These are phyloP conservation scores for Lasiodiplodia theobromae DNA, from an alignment of 2,329 filamentous ascomycete species.

Conservation along the genomic window DNA sequence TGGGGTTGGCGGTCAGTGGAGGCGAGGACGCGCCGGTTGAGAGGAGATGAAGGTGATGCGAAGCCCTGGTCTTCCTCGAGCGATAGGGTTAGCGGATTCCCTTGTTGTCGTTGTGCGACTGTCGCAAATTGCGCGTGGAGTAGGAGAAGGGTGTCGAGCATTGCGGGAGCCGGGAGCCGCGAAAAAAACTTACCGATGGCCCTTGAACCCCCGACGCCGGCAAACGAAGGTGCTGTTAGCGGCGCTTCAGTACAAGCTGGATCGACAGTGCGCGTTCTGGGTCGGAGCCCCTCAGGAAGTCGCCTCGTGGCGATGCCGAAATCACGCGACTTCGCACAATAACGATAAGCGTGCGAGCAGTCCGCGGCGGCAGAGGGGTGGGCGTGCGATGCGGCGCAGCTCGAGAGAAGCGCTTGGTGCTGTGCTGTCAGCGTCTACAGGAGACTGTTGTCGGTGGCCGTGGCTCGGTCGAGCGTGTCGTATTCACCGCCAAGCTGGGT, in stretches of 20 bases:
- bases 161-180: conserved; percentile 14
- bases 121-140: conserved; percentile 27
- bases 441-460: conserved; percentile 40
- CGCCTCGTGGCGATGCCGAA: conserved; percentile 42
- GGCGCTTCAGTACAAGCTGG: conserved; percentile 27
- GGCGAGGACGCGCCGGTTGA: conserved; percentile 27
- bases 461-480: conserved; percentile 31
- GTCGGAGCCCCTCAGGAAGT: conserved; percentile 50
- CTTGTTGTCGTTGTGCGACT: conserved; percentile 28
- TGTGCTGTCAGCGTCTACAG: conserved; percentile 30
- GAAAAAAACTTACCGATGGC: conserved; percentile 27
- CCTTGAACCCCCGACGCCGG: conserved; percentile 28
- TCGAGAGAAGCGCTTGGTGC: conserved; percentile 9
- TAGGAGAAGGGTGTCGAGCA: conserved; percentile 27
- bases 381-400: conserved; percentile 40
- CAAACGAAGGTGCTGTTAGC: conserved; percentile 28
- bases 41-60: conserved; percentile 28
- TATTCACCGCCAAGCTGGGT: conserved; percentile 47
- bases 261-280: conserved; percentile 37
- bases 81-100: conserved; percentile 11
- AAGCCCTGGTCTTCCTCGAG: conserved; percentile 29
- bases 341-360: conserved; percentile 36
- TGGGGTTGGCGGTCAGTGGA: conserved; percentile 26
- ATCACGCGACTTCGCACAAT: conserved; percentile 44
- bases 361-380: conserved; percentile 38